Percentiles rank a stretch among this genome's conserved stretches.
phyloP scores from a whole-genome alignment of 768 basidiomycete genomes.

The Boletus eberwhitei region DNA sequence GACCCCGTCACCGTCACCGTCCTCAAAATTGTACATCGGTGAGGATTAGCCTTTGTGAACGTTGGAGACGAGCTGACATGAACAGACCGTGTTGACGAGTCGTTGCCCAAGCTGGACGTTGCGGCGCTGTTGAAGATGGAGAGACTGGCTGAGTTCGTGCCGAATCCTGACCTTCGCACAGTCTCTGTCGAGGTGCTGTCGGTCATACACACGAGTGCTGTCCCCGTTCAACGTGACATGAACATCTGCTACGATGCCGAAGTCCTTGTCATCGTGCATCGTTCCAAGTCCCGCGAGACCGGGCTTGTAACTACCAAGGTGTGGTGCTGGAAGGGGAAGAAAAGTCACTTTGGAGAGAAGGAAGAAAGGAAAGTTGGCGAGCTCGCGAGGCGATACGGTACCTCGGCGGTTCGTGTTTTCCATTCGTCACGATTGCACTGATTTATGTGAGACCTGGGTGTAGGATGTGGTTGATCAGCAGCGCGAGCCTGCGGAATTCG shows the following conservation, averaged over 20 bases:
- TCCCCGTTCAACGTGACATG: slow-evolving; percentile 41
- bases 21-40: slow-evolving; percentile 34
- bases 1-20: background rate
- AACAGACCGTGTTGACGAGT: slow-evolving; percentile 40
- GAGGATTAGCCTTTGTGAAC: slow-evolving; percentile 5
- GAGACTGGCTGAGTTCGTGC: slow-evolving; percentile 8
- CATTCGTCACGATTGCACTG: background rate
- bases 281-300: slow-evolving; percentile 60
- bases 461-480: slow-evolving; percentile 51
- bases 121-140: slow-evolving; percentile 39
- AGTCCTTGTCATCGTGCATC: slow-evolving; percentile 62
- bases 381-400: slow-evolving; percentile 70
- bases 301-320: slow-evolving; percentile 67
- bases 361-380: slow-evolving; percentile 70
- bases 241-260: slow-evolving; percentile 75
- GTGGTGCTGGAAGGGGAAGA: slow-evolving; percentile 75
- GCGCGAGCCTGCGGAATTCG: slow-evolving; percentile 60
- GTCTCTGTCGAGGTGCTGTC: slow-evolving; percentile 75
- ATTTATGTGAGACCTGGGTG: background rate
- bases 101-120: slow-evolving; percentile 49
- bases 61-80: background rate
- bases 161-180: slow-evolving; percentile 41
- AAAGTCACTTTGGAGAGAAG: slow-evolving; percentile 47
- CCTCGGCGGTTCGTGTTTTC: slow-evolving; percentile 48
- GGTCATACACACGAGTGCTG: slow-evolving; percentile 50